These are phyloP conservation scores for Lentinula edodes DNA, from an alignment of 768 basidiomycete genomes.

Conservation along the genomic window DNA sequence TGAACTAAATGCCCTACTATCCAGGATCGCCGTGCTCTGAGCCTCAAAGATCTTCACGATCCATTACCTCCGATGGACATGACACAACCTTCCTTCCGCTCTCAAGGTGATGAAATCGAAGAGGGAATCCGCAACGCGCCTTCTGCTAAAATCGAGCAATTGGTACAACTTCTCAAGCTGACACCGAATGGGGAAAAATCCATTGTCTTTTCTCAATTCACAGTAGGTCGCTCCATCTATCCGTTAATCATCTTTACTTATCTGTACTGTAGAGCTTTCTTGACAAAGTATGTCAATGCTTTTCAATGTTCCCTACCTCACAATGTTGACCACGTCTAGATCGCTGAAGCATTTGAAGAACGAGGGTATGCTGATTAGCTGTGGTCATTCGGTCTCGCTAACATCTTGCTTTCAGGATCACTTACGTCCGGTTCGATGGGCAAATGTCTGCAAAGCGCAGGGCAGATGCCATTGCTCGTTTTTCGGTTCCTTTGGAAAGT, in stretches of 20 bases:
- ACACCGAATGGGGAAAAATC: constrained; percentile 72
- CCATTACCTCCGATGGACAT: constrained; percentile 62
- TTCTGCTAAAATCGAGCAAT: constrained; percentile 83
- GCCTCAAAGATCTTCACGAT: constrained; percentile 51
- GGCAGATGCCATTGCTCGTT: constrained; percentile 69
- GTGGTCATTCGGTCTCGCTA: not conserved
- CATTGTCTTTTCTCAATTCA: constrained; percentile 88
- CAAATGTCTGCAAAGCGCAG: constrained; percentile 77
- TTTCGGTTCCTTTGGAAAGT: constrained; percentile 55
- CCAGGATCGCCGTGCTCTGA: constrained; percentile 67
- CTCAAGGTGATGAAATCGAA: constrained; percentile 33
- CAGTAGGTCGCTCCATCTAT: constrained; percentile 17
- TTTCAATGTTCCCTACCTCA: not conserved
- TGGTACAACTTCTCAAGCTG: constrained; percentile 65
- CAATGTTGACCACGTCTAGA: constrained; percentile 33
- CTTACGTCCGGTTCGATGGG: constrained; percentile 80
- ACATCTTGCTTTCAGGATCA: constrained; percentile 39
- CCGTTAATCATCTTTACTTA: not conserved
- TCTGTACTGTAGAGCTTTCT: not conserved
- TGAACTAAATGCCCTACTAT: constrained; percentile 8
- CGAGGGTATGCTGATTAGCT: constrained; percentile 38
- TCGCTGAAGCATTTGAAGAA: constrained; percentile 62
- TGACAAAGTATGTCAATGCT: constrained; percentile 1
- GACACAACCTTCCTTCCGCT: constrained; percentile 50
- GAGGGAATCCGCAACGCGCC: constrained; percentile 43